phyloP scores from a whole-genome alignment of 768 basidiomycete species.

The Tricholoma hemisulphureum region DNA sequence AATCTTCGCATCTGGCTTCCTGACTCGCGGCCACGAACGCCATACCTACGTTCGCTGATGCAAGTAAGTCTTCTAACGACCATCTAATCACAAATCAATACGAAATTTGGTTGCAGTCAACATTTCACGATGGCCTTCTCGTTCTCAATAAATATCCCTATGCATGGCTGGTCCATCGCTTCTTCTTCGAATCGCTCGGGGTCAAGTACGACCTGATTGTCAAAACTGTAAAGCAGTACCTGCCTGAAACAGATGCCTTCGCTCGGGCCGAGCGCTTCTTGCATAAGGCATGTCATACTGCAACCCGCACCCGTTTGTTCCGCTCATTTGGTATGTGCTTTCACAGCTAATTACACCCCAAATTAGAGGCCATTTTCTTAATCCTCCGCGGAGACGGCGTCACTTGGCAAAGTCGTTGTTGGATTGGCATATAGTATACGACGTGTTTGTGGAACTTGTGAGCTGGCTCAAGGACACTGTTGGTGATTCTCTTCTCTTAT shows the following conservation, averaged over 20 bases:
- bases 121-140: constrained; percentile 55
- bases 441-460: constrained; percentile 38
- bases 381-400: constrained; percentile 65
- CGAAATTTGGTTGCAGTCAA: constrained; percentile 38
- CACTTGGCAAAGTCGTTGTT: constrained; percentile 60
- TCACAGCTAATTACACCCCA: constrained; percentile 57
- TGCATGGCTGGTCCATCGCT: constrained; percentile 58
- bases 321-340: constrained; percentile 6
- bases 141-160: constrained; percentile 51
- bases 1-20: constrained; percentile 49
- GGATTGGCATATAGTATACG: constrained; percentile 67
- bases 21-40: constrained; percentile 37
- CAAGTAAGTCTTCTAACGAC: constrained; percentile 43
- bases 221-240: constrained; percentile 34
- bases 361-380: constrained; percentile 62
- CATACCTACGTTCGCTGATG: constrained; percentile 62
- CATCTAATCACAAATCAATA: constrained; percentile 2
- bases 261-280: constrained; percentile 39
- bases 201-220: constrained; percentile 48
- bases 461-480: constrained; percentile 31
- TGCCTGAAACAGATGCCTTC: constrained; percentile 36
- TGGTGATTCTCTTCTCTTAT: constrained; percentile 8
- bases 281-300: constrained; percentile 36
- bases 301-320: constrained; percentile 1
- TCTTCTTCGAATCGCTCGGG: constrained; percentile 64